Evolutionary conservation across 345 rosid genomes (phyloP).

Genomic region (Gossypium stocksii): DNA sequence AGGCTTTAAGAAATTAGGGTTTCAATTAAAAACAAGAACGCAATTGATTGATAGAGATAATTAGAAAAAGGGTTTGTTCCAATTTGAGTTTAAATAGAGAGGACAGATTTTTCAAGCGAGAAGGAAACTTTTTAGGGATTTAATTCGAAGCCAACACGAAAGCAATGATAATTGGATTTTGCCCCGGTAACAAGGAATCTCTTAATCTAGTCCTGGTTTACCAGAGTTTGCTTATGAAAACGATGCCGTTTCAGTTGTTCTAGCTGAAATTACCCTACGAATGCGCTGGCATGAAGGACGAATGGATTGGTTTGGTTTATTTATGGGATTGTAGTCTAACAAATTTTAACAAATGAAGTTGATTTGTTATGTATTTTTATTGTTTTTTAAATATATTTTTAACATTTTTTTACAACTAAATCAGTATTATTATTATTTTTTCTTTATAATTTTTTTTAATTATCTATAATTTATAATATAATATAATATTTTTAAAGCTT

Average conservation of each 20-base stretch:
- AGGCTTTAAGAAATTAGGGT: slow-evolving; percentile 11
- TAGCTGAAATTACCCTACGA: background rate
- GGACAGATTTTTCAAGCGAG: background rate
- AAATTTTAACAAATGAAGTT: background rate
- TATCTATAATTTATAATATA: no score
- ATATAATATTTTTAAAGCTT: no score
- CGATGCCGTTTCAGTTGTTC: background rate
- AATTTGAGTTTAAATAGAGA: background rate
- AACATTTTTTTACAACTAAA: background rate
- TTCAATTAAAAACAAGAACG: background rate
- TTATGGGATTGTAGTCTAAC: background rate
- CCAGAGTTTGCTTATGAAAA: background rate
- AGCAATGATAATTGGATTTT: slow-evolving; percentile 5
- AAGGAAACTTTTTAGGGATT: slow-evolving; percentile 18
- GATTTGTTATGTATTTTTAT: background rate
- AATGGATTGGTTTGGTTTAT: background rate
- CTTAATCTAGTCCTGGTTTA: background rate
- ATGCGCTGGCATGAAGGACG: background rate
- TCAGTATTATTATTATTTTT: no score
- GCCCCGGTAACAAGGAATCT: slow-evolving; percentile 17
- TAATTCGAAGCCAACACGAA: slow-evolving; percentile 30
- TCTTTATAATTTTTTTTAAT: no score
- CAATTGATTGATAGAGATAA: slow-evolving; percentile 17
- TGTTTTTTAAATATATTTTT: no score
- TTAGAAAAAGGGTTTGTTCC: slow-evolving; percentile 19